Evolutionary conservation across 495 filamentous ascomycete species (phyloP).

Genomic region (Rusavskia elegans): DNA sequence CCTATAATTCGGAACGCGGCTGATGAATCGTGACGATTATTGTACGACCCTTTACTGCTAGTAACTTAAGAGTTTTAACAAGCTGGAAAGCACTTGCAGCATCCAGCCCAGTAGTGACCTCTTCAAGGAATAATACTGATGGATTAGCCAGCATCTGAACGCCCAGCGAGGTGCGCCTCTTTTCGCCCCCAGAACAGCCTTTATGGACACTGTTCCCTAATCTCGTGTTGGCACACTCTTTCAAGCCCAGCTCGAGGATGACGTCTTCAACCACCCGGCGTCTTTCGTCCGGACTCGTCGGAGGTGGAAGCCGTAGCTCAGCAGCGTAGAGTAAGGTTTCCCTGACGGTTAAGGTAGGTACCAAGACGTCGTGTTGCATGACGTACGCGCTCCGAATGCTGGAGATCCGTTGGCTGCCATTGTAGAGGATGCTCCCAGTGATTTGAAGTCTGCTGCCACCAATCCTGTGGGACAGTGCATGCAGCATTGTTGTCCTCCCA

Average conservation of each 20-base stretch:
- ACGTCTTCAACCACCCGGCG: slow-evolving; percentile 49
- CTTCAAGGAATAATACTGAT: slow-evolving; percentile 58
- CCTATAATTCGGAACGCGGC: slow-evolving; percentile 61
- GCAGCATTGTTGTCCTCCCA: slow-evolving; percentile 58
- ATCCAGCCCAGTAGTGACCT: slow-evolving; percentile 62
- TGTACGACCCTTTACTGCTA: slow-evolving; percentile 50
- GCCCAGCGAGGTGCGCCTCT: slow-evolving; percentile 54
- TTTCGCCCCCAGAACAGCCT: slow-evolving; percentile 63
- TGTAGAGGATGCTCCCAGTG: slow-evolving; percentile 39
- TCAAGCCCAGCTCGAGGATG: slow-evolving; percentile 55
- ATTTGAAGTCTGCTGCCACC: slow-evolving; percentile 34
- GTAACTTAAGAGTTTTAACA: slow-evolving; percentile 45
- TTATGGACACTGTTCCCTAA: slow-evolving; percentile 53
- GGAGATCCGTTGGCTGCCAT: slow-evolving; percentile 32
- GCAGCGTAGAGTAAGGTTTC: slow-evolving; percentile 36
- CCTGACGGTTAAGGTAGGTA: slow-evolving; percentile 24
- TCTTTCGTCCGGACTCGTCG: slow-evolving; percentile 40
- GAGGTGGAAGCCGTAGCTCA: slow-evolving; percentile 47
- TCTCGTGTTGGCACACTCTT: slow-evolving; percentile 55
- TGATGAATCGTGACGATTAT: slow-evolving; percentile 60
- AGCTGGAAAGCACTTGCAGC: slow-evolving; percentile 63
- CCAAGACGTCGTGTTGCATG: slow-evolving; percentile 60
- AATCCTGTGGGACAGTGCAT: slow-evolving; percentile 52
- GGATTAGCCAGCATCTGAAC: slow-evolving; percentile 63
- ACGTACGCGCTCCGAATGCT: slow-evolving; percentile 50